Base-by-base conservation (phyloP, 2,329 filamentous ascomycete species). In the Xylaria sp. region DNA sequence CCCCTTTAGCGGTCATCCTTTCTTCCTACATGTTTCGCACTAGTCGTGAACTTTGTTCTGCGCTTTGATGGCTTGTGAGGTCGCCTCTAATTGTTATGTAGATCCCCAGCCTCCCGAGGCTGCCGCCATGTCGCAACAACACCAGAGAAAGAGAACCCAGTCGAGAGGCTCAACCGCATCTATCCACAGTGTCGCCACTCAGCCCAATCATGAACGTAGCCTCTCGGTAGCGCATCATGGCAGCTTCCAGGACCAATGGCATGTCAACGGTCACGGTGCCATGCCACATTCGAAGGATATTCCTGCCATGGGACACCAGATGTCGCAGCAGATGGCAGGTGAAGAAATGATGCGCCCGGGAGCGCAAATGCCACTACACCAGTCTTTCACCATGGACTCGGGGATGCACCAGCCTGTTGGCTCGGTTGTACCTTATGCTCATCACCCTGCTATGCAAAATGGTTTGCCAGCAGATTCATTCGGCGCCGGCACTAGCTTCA, bases 331-430 rank as follows among this genome's bases (percentile, higher is more conserved):
- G 62, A 83, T 90, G 81, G 84, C 86, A 2, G 80, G 86, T 27
- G 88, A 90, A 72, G 87, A 88, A 68, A 84, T 90, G 57, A 80
- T 90, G 69, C 86, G 88, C 65, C 85, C 86, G 21, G 84, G 85
- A 32, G 83, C 84, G 25, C 88, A 88, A 70, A 83, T 90, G 74
- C 85, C 87, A 70, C 80, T 82, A 57, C 82, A 81, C 53, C 83
- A 83, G 62, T 81, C 82, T 21, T 87, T 84, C 73, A 74, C 82
- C 64, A 85, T 84, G 69, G 86, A 88, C 60, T 81, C 85, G 23
- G 76, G 82, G 29, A 83, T 89, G 75, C 84, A 83, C 63, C 78
- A 80, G 16, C 80, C 84, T 13, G 82, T 86, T 69, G 80, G 80
- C 54, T 80, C 84, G 64, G 74, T 79, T 51, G 81, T 86, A 76